phyloP scores from a whole-genome alignment of 2,329 filamentous ascomycete genomes.

The Pyrenochaeta sp. region DNA sequence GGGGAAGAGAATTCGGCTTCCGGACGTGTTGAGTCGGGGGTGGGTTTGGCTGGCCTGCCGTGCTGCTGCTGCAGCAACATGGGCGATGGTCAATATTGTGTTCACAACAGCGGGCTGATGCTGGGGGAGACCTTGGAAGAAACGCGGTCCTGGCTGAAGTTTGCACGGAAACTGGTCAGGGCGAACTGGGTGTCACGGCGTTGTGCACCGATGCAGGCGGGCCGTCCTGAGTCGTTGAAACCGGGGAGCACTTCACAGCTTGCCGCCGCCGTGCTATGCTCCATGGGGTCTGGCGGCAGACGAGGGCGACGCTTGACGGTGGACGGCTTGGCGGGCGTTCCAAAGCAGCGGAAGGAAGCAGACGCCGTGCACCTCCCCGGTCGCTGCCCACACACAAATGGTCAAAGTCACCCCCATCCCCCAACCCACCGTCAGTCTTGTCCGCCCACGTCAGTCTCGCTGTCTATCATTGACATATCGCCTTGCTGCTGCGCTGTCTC shows the following conservation, averaged over 20 bases:
- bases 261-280: conserved; percentile 25
- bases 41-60: conserved; percentile 7
- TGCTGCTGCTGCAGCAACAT: conserved; percentile 22
- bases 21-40: conserved; percentile 17
- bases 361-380: conserved; percentile 23
- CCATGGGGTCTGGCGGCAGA: conserved; percentile 7
- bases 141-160: background rate
- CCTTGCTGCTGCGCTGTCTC: conserved; percentile 24
- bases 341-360: conserved; percentile 21
- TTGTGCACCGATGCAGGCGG: conserved; percentile 27
- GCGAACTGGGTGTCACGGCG: conserved; percentile 16
- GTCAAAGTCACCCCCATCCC: conserved; percentile 31
- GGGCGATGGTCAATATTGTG: conserved; percentile 13
- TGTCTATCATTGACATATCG: conserved; percentile 22
- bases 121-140: no score
- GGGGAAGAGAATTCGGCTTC: conserved; percentile 27
- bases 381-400: conserved; percentile 37
- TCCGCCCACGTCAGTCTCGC: conserved; percentile 32
- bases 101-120: conserved; percentile 21
- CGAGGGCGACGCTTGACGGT: conserved; percentile 23
- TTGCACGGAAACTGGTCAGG: conserved; percentile 7
- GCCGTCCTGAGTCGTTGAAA: conserved; percentile 25
- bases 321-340: conserved; percentile 29
- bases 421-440: conserved; percentile 28
- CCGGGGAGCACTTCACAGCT: conserved; percentile 26